Percentiles rank a stretch among this genome's conserved stretches.
These are phyloP conservation scores for Cadophora sp. DNA, from an alignment of 2,329 filamentous ascomycete species.

Conservation along the genomic window DNA sequence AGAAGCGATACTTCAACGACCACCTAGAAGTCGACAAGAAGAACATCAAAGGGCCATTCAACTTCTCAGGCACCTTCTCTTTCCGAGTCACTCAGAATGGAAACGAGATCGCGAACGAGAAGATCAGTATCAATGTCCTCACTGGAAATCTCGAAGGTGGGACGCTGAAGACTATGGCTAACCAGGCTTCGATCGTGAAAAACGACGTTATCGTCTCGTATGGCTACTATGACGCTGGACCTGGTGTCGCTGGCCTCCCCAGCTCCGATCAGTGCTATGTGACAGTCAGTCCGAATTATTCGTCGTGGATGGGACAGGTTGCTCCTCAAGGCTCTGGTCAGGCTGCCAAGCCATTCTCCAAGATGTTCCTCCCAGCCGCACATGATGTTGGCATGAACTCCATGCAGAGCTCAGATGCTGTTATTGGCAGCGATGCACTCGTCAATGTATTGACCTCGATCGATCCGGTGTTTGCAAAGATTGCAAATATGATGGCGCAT, in stretches of 20 bases:
- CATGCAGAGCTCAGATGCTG: conserved; percentile 50
- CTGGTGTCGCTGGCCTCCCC: conserved; percentile 51
- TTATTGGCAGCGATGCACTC: conserved; percentile 46
- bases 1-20: conserved; percentile 48
- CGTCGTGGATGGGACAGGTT: conserved; percentile 52
- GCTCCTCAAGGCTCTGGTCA: conserved; percentile 50
- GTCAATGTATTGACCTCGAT: conserved; percentile 42
- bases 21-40: conserved; percentile 55
- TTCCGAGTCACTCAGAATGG: conserved; percentile 51
- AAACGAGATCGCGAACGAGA: conserved; percentile 51
- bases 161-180: conserved; percentile 40
- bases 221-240: conserved; percentile 57
- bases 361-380: conserved; percentile 53
- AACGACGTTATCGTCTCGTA: conserved; percentile 52
- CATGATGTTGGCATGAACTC: conserved; percentile 61
- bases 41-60: conserved; percentile 50
- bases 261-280: conserved; percentile 54
- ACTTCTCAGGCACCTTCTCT: conserved; percentile 53
- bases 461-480: conserved; percentile 37
- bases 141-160: conserved; percentile 53
- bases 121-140: conserved; percentile 54
- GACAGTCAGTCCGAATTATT: conserved; percentile 52
- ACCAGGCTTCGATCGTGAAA: conserved; percentile 38
- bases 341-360: conserved; percentile 50
- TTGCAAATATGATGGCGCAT: conserved; percentile 38